Percentiles rank a stretch among this genome's conserved stretches.
Conservation (phyloP, 352 stramenopile species). For the Globisporangium uncinulatum region DNA sequence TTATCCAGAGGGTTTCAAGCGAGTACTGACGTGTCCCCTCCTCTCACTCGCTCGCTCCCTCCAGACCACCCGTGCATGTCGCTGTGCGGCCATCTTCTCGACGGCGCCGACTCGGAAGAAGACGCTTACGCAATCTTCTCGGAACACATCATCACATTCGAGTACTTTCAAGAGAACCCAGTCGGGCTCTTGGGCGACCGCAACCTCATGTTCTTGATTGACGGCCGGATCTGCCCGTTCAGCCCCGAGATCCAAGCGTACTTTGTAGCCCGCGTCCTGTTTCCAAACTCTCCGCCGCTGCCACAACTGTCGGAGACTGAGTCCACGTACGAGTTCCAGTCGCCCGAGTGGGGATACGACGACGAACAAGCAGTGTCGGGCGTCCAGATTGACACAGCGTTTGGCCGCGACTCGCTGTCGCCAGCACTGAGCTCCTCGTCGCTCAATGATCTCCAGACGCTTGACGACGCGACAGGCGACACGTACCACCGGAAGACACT, state of each 20-base stretch:
- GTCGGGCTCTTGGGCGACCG: constrained; percentile 41
- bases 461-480: constrained; percentile 4
- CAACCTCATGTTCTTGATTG: constrained; percentile 53
- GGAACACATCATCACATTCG: constrained; percentile 60
- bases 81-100: constrained; percentile 62
- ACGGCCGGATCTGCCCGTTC: constrained; percentile 55
- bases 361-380: not conserved
- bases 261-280: constrained; percentile 58
- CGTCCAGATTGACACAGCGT: constrained; percentile 5
- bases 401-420: not conserved
- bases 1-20: too few relatives aligned
- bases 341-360: not conserved
- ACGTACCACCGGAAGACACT: constrained; percentile 60
- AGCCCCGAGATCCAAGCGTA: constrained; percentile 53
- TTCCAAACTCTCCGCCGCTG: constrained; percentile 50
- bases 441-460: not conserved
- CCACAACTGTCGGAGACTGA: constrained; percentile 12
- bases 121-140: constrained; percentile 53
- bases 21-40: not conserved
- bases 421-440: not conserved
- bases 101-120: constrained; percentile 29
- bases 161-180: constrained; percentile 46
- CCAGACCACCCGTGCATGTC: constrained; percentile 61
- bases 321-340: constrained; percentile 1
- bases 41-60: too few relatives aligned